Evolutionary conservation across 306 rosid species (phyloP), one percentile per base, ranked within the genome.

Genomic region (Ormosia semicastrata): DNA sequence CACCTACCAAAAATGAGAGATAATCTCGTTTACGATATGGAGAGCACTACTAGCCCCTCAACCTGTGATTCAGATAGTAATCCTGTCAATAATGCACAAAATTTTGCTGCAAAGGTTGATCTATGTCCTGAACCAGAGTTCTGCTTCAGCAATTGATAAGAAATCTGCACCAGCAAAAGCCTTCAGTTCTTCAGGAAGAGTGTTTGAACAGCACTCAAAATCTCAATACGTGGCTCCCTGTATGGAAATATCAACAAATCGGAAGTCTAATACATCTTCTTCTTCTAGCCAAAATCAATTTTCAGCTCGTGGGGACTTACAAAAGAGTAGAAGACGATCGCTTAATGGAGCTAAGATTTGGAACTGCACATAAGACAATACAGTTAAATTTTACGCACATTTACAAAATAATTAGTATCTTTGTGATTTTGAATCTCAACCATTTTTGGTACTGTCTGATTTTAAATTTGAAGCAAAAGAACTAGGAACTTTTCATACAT

Each of bases 11-110:
- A 87, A 83, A 79, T 92, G 96, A 86, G 85, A 33, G 97, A 93
- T 17, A 95, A 95, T 78, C 85, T 95, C 75, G 74, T 95, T 18
- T 95, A 90, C 82, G 96, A 95, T 50, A 85, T 95, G 99, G 99
- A 91, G 8, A 87, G 86, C 82, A 68, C 89, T 8, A 89, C 92
- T 1, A 85, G 97, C 37, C 91, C 90, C 78, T 93, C 97, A 12
- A 91, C 99, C 30, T 93, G 98, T 13, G 98, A 95, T 87, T 93
- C 98, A 41, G 97, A 94, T 44, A 82, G 79, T 77, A 44, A 88
- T 39, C 83, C 94, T 49, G 64, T 39, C 36, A 43, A 66, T 43
- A 76, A 59, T 7, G 18, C 85, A 41, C 71, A 77, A 43, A 37
- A 74, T 37, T 65, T 41, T 66, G 66, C 58, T 13, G 54, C 24